Base-by-base conservation (phyloP, 2,329 filamentous ascomycete species). In the Diaporthe citriasiana region DNA sequence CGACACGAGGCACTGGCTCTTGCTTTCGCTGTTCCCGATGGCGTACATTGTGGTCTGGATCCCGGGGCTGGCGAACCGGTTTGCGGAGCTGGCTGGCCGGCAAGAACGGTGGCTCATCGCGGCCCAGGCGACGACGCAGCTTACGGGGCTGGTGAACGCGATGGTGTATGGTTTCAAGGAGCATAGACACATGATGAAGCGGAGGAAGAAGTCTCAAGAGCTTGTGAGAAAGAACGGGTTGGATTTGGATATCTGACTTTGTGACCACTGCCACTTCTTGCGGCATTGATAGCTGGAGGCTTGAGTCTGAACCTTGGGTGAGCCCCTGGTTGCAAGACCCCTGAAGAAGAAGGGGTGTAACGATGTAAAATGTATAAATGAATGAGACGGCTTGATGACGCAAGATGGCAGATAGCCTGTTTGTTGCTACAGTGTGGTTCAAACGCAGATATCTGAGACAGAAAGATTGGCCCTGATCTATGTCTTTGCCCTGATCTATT, bases 41-140 rank as follows among this genome's bases (percentile, higher is more conserved):
- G 65, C 50, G 1, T 75, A 75, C 13, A 73, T 73, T 22, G n/a
- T 75, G 2, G 56, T 75, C 4, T 75, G 73, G 73, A 40, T 73
- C 3, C 73, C 73, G 1, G 73, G 73, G 1, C 35, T 75, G 30
- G 57, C 53, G 25, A 75, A 75, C 42, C 63, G 73, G 30, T 57
- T 75, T 7, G 71, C 45, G 1, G 73, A 75, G 71, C 38, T 71
- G 40, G 30, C 30, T 2, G 73, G 73, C 7, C 22, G 25, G 8
- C 51, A 63, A 13, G 40, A 57, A 12, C 25, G 56, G 25, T 27
- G 53, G 45, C 65, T 73, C 22, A 70, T 59, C 42, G 65, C 71
- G 27, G 56, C 73, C 40, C 73, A 75, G 73, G 73, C 70, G 25
- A 65, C 73, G 30, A 75, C 73, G 8, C 73, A 75, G 66, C 63